Evolutionary conservation across 2,329 filamentous ascomycete genomes (phyloP).

Genomic region (Alternaria ventricosa): DNA sequence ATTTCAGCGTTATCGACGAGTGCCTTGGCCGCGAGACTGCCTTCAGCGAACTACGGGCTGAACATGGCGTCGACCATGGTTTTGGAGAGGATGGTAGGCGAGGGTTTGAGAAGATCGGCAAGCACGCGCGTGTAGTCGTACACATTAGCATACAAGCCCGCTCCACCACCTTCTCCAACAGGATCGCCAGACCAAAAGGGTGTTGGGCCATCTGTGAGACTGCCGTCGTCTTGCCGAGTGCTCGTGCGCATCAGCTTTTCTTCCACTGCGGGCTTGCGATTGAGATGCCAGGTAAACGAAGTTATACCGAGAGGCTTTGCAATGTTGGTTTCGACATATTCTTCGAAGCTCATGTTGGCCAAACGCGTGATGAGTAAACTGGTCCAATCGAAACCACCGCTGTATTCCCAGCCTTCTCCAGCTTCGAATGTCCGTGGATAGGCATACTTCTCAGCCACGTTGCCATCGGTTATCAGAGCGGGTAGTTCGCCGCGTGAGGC

Average conservation of each 20-base stretch:
- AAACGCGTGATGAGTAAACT: slow-evolving; percentile 53
- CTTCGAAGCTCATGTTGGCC: slow-evolving; percentile 49
- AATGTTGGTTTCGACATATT: slow-evolving; percentile 53
- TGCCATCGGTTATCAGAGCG: slow-evolving; percentile 3
- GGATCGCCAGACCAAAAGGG: slow-evolving; percentile 17
- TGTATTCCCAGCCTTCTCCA: slow-evolving; percentile 60
- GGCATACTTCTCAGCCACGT: slow-evolving; percentile 43
- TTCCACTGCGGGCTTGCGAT: slow-evolving; percentile 18
- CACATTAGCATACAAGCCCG: slow-evolving; percentile 26
- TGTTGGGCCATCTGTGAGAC: slow-evolving; percentile 16
- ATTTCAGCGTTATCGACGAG: slow-evolving; percentile 33
- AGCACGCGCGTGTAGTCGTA: slow-evolving; percentile 34
- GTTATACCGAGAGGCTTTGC: slow-evolving; percentile 51
- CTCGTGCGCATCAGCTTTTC: slow-evolving; percentile 27
- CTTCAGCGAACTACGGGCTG: slow-evolving; percentile 30
- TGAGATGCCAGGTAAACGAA: slow-evolving; percentile 30
- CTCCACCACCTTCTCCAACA: slow-evolving; percentile 25
- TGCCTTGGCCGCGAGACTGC: slow-evolving; percentile 23
- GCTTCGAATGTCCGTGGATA: slow-evolving; percentile 32
- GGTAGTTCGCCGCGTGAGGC: slow-evolving; percentile 34
- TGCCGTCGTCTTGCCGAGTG: slow-evolving; percentile 23
- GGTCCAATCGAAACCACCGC: slow-evolving; percentile 57
- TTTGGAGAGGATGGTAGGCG: slow-evolving; percentile 22
- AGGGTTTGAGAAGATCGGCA: slow-evolving; percentile 24
- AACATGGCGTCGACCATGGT: slow-evolving; percentile 30